phyloP scores from a whole-genome alignment of 495 filamentous ascomycete species.

The Chaetomidium leptoderma region DNA sequence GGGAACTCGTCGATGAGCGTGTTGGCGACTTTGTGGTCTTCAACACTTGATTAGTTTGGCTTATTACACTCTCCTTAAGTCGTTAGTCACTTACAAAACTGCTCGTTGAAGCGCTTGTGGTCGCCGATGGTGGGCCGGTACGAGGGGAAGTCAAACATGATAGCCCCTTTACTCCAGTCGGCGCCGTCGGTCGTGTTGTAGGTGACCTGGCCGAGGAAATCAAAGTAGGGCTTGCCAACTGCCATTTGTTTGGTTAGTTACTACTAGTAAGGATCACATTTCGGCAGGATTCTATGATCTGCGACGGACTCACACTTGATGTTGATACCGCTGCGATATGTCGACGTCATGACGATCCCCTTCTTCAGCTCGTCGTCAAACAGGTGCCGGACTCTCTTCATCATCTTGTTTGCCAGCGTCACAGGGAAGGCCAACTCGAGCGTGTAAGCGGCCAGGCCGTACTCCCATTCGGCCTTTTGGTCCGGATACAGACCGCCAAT shows the following conservation, averaged over 20 bases:
- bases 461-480: constrained; percentile 48
- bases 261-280: too few species aligned
- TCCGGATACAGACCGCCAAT: constrained; percentile 49
- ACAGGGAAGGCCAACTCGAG: constrained; percentile 50
- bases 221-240: constrained; percentile 45
- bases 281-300: too few species aligned
- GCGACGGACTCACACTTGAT: constrained; percentile 40
- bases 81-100: constrained; percentile 38
- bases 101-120: constrained; percentile 46
- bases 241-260: too few species aligned
- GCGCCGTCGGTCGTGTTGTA: constrained; percentile 42
- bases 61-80: not conserved
- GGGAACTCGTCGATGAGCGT: constrained; percentile 48
- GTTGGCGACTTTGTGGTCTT: constrained; percentile 43
- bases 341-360: constrained; percentile 44
- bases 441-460: constrained; percentile 42
- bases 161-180: constrained; percentile 47
- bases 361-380: constrained; percentile 44
- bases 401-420: constrained; percentile 43
- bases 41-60: not conserved
- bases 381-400: constrained; percentile 43
- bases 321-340: constrained; percentile 50
- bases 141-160: constrained; percentile 53
- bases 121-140: constrained; percentile 44
- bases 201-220: constrained; percentile 48